phyloP scores from a whole-genome alignment of 2,329 filamentous ascomycete species.

The Sporothrix luriei region DNA sequence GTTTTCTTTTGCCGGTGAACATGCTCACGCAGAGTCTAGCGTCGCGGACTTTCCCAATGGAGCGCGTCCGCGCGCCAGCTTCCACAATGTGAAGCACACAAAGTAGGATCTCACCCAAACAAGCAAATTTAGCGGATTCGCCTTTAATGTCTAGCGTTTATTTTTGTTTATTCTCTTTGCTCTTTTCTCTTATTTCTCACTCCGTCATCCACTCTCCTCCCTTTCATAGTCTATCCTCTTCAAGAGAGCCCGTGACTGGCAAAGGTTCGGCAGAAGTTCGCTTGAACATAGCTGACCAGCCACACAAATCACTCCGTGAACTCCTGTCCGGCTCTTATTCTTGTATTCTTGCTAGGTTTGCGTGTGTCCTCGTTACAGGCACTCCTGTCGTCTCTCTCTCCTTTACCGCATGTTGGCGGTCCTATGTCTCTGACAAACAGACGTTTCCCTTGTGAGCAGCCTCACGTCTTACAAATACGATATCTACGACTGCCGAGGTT shows the following conservation, averaged over 20 bases:
- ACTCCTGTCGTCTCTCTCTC: too few relatives aligned
- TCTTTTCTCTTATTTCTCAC: not conserved
- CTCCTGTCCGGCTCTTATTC: too few relatives aligned
- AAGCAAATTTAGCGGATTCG: not conserved
- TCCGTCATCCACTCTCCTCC: not conserved
- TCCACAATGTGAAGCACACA: not conserved
- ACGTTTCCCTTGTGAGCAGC: not conserved
- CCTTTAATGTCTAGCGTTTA: not conserved
- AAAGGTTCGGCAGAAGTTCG: conserved; percentile 13
- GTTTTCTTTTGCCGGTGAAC: too few relatives aligned
- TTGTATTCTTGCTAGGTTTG: too few relatives aligned
- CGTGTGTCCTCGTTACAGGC: too few relatives aligned
- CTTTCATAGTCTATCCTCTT: too few relatives aligned
- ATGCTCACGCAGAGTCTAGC: too few relatives aligned
- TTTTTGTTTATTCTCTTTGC: not conserved
- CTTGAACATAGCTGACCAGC: not conserved
- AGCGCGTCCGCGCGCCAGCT: not conserved
- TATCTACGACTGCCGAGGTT: not conserved
- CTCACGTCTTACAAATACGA: not conserved
- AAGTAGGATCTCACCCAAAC: too few relatives aligned
- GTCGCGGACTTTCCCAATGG: conserved; percentile 24
- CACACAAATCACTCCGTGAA: not conserved
- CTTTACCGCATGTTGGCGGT: not conserved
- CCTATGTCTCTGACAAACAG: not conserved
- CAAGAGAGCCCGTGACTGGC: not conserved